A percentile compares a stretch with the other conserved stretches of the same genome.
phyloP scores from a whole-genome alignment of 441 rosid genomes.

The Brassica balearica region DNA sequence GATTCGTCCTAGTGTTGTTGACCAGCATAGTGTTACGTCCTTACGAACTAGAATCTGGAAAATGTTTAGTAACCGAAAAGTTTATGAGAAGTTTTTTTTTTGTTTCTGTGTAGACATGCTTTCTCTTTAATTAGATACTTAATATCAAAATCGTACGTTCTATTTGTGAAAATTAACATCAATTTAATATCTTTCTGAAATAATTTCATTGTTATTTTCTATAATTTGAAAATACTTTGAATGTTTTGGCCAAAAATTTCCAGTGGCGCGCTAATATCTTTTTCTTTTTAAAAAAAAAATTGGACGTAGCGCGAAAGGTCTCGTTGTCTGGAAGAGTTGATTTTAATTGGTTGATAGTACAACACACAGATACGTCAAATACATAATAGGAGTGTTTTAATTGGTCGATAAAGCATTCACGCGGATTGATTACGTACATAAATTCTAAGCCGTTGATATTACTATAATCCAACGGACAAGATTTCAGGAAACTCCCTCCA shows the following conservation, averaged over 20 bases:
- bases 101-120: not conserved
- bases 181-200: not conserved
- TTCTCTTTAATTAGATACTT: not conserved
- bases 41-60: not conserved
- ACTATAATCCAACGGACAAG: not conserved
- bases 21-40: not conserved
- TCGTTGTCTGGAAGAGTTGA: not conserved
- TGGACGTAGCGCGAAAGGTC: slow-evolving; percentile 7
- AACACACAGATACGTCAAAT: too few relatives aligned
- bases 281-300: too few relatives aligned
- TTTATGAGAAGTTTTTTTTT: not conserved
- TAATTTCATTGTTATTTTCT: not conserved
- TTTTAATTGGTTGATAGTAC: not conserved
- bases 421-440: too few relatives aligned
- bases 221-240: not conserved
- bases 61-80: not conserved
- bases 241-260: not conserved
- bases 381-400: too few relatives aligned
- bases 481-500: slow-evolving; percentile 26
- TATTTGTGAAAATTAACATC: too few relatives aligned
- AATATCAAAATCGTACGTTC: too few relatives aligned
- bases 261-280: slow-evolving; percentile 9
- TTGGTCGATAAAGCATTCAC: too few relatives aligned
- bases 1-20: not conserved
- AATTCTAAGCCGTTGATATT: too few relatives aligned